Conservation (phyloP, 768 basidiomycete species). For the Tricholoma bakamatsutake region DNA sequence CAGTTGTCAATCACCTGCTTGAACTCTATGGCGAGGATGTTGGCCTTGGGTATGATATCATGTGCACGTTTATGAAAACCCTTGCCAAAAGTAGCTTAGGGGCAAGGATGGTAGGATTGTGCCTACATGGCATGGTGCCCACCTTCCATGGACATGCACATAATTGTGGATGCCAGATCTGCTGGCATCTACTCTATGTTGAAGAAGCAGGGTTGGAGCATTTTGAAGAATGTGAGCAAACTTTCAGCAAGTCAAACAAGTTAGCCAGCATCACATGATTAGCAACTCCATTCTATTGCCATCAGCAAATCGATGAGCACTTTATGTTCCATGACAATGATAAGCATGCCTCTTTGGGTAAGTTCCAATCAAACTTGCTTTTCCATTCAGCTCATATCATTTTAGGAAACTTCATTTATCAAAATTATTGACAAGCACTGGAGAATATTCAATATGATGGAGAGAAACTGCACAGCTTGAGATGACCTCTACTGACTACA, state of each 20-base stretch:
- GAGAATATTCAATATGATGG: conserved; percentile 17
- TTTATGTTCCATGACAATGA: conserved; percentile 30
- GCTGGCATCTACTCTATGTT: conserved; percentile 14
- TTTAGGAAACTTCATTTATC: conserved; percentile 10
- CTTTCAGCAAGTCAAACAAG: conserved; percentile 22
- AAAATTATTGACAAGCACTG: conserved; percentile 26
- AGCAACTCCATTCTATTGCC: conserved; percentile 18
- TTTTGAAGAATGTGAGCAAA: conserved; percentile 21
- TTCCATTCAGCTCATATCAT: background rate
- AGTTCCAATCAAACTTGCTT: background rate
- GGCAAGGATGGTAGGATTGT: too few species aligned
- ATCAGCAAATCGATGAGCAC: conserved; percentile 27
- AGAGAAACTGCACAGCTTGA: conserved; percentile 1
- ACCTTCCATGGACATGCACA: conserved; percentile 27
- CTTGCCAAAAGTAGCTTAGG: conserved; percentile 16
- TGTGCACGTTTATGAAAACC: conserved; percentile 20
- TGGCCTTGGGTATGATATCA: conserved; percentile 24
- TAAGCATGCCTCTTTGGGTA: conserved; percentile 17
- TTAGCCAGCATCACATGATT: conserved; percentile 16
- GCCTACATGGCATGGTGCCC: conserved; percentile 4
- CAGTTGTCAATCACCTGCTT: conserved; percentile 16
- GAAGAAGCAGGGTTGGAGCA: conserved; percentile 21
- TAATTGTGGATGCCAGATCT: conserved; percentile 20
- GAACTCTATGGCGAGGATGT: conserved; percentile 15
- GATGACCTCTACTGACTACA: conserved; percentile 13